Evolutionary conservation across 129 eudicot species (phyloP), one percentile per base, ranked within the genome.

Genomic region (Lactuca saligna): DNA sequence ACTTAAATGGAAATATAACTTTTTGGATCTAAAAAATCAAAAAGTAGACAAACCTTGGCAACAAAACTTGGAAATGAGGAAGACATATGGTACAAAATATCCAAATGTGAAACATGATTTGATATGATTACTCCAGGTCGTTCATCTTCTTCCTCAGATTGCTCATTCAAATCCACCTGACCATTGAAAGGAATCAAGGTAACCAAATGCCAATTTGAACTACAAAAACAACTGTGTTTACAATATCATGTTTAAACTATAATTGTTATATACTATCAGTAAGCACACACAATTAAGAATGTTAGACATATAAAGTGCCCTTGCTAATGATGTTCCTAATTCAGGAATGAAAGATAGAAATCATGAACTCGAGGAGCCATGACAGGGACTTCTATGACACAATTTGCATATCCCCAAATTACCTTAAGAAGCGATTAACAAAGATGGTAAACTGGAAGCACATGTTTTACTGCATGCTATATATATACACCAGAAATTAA

Each of bases 31-130:
- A 14, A n/a, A 20, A 46, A 49, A 6, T 61, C 14, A 17, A 14
- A n/a, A 20, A 46, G 8, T 74, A 7, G 33, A 70, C 87, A 67
- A 66, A 93, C 99, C 99, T 93, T 93, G 38, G 99, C 97, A 80
- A 93, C 99, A 83, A 93, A 93, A 82, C 99, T 93, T 1, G 97
- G 95, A 75, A 89, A 93, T 15, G 95, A 87, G 55, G 90, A 79
- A 54, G 92, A 89, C 90, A 84, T 87, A 69, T 93, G 97, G 76
- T 89, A 93, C 62, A 93, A 65, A 16, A 89, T 89, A 80, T 93
- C 99, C 80, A 93, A 20, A 83, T 93, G 87, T 6, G 99, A 93
- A 14, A 93, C 85, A 72, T 93, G 99, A 57, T 93, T 93, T 32
- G 99, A 93, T 73, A 93, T 49, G 16, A 93, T 78, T 13, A 73